A percentile compares a stretch with the other conserved stretches of the same genome.
phyloP scores from a whole-genome alignment of 257 asterid genomes.

The Coffea canephora region DNA sequence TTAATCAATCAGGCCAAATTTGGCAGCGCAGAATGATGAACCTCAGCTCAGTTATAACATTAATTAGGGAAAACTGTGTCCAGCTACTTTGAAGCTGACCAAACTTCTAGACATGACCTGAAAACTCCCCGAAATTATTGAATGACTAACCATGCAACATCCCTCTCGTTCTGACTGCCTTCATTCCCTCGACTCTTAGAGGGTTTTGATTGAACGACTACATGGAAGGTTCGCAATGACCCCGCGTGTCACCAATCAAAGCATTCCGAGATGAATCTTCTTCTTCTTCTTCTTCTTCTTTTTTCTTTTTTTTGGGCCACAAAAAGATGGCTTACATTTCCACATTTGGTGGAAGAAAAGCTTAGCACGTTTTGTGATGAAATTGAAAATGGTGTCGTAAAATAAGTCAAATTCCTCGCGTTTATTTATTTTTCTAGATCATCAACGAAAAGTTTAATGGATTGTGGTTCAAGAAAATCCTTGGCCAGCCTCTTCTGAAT shows the following conservation, averaged over 20 bases:
- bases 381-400: too few relatives aligned
- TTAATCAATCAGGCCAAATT: neutral
- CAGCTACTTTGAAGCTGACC: neutral
- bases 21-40: neutral
- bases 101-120: neutral
- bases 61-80: neutral
- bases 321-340: neutral
- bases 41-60: neutral
- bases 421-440: too few relatives aligned
- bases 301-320: neutral
- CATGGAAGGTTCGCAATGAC: constrained; percentile 1
- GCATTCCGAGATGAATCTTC: neutral
- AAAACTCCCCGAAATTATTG: neutral
- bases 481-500: neutral
- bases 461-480: neutral
- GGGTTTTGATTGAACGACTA: neutral
- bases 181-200: neutral
- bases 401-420: neutral
- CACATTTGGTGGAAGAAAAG: neutral
- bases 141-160: neutral
- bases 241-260: neutral
- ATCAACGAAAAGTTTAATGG: too few relatives aligned
- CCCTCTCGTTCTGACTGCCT: neutral
- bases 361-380: neutral
- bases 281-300: too few relatives aligned